Evolutionary conservation across 202 grass and related monocot genomes (phyloP), one percentile per base, ranked within the genome.

Genomic region (Bolboschoenoplectus hybrid): DNA sequence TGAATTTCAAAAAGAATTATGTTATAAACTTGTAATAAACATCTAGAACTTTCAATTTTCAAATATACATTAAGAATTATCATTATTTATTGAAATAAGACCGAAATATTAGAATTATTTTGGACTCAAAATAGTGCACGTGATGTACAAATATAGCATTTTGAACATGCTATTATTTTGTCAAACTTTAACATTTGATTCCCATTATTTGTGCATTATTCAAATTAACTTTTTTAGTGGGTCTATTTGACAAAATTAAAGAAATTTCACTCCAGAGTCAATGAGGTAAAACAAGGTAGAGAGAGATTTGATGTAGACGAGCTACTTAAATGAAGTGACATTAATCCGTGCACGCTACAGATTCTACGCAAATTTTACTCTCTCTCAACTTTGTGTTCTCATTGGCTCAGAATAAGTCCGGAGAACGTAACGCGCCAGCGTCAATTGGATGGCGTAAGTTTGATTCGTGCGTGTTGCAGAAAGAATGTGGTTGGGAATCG

Each of bases 211-310:
- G 17, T 45, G 2, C 17, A 66, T 4, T 34, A 35, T 53, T 34
- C 9, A 82, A 64, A 66, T 45, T 45, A 65, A 66, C 32, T 66
- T 40, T 83, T 70, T 83, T 26, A 0, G 45, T 1, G 81, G 63
- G 81, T 39, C 2, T 69, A 69, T 83, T 51, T n/a, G 49, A 83
- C 10, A 82, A 82, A 82, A 32, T 46, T 5, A 7, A 6, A 12
- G 26, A 67, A 16, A 2, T 70, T 83, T 11, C 63, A 52, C 14
- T 64, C 35, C n/a, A 1, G 11, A 47, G 62, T 69, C 81, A 53
- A 53, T 50, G 20, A 69, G 44, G 63, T 41, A 5, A 41, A 43
- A 1, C 77, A 26, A 16, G 74, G n/a, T 26, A 26, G 26, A 26
- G 26, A 26, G 26, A 57, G 20, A 64, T 4, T 47, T 41, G 75